phyloP scores from a whole-genome alignment of 495 filamentous ascomycete genomes.

The Xylaria cubensis region DNA sequence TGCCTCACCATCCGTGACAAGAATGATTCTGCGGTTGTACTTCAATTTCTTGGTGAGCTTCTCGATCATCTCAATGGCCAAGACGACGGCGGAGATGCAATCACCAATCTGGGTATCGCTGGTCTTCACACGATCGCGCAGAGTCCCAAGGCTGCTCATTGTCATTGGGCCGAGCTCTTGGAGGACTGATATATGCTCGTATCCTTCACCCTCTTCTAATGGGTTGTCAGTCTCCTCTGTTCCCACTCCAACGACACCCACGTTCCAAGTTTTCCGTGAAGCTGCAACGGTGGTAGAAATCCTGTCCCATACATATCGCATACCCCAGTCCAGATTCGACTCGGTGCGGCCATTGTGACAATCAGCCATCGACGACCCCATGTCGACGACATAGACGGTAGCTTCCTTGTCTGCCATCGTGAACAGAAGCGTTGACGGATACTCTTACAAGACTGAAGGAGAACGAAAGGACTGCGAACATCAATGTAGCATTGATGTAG shows the following conservation, averaged over 20 bases:
- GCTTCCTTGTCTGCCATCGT: constrained; percentile 94
- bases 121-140: constrained; percentile 72
- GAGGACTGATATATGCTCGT: constrained; percentile 78
- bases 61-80: constrained; percentile 87
- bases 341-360: constrained; percentile 73
- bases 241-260: constrained; percentile 83
- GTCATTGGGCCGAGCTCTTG: constrained; percentile 74
- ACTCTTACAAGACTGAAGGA: neutral
- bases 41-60: constrained; percentile 86
- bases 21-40: constrained; percentile 79
- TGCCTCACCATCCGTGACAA: constrained; percentile 82
- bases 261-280: constrained; percentile 77
- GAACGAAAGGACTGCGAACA: neutral
- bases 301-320: constrained; percentile 97
- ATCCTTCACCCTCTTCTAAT: constrained; percentile 65
- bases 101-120: constrained; percentile 68
- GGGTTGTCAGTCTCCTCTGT: constrained; percentile 80
- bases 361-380: constrained; percentile 82
- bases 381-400: constrained; percentile 89
- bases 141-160: constrained; percentile 68
- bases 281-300: constrained; percentile 85
- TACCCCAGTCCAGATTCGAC: constrained; percentile 85
- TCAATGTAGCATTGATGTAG: neutral
- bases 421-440: neutral
- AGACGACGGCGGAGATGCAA: constrained; percentile 81